Evolutionary conservation across 371 early-diverging fungal genomes (phyloP).

Genomic region (Cokeromyces recurvatus): DNA sequence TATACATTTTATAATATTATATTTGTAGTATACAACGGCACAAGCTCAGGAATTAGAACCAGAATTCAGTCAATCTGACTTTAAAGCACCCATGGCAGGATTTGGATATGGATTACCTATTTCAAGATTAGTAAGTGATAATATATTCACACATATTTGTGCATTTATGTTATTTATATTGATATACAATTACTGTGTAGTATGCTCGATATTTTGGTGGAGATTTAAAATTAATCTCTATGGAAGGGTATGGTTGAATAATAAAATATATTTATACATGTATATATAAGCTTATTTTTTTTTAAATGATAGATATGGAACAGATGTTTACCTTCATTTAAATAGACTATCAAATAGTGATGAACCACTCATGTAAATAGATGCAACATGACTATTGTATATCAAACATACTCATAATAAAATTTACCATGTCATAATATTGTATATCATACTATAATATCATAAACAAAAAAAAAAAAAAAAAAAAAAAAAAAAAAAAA

Average conservation of each 20-base stretch:
- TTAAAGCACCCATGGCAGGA: conserved; percentile 96
- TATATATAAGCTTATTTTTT: too few relatives aligned
- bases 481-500: too few relatives aligned
- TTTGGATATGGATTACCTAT: conserved; percentile 97
- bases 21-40: conserved; percentile 86
- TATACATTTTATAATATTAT: background rate
- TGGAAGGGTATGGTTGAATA: conserved; percentile 93
- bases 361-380: conserved; percentile 72
- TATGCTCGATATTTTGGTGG: conserved; percentile 95
- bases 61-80: conserved; percentile 78
- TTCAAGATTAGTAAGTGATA: conserved; percentile 62
- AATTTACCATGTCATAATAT: too few relatives aligned
- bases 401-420: too few relatives aligned
- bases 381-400: too few relatives aligned
- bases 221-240: conserved; percentile 85
- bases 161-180: too few relatives aligned
- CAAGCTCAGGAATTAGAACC: conserved; percentile 83
- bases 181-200: conserved; percentile 11
- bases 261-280: too few relatives aligned
- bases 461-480: too few relatives aligned
- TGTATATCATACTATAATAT: too few relatives aligned
- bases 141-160: too few relatives aligned
- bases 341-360: conserved; percentile 86
- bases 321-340: conserved; percentile 94
- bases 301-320: conserved; percentile 61